Base-by-base conservation (phyloP, 2,329 filamentous ascomycete species). In the Colletotrichum chlorophyti region DNA sequence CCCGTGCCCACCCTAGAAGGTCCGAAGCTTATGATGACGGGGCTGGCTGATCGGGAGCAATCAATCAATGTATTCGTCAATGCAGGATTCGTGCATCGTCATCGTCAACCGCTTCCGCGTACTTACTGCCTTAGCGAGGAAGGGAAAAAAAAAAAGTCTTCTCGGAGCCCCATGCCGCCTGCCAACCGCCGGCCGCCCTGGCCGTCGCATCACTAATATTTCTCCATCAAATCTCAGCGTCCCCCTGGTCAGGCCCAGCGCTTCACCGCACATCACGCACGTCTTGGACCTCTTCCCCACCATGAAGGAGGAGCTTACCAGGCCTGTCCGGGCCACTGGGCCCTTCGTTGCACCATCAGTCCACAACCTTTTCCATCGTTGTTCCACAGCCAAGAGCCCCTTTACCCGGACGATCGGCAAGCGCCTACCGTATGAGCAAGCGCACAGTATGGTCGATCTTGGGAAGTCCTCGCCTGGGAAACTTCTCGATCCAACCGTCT, bases 231-330 rank as follows among this genome's bases (percentile, higher is more conserved):
- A 55, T 60, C 51, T 55, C 38, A n/a, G n/a, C 24, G 23, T 32
- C 19, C 19, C 42, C 49, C 35, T n/a, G 37, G 27, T 24, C 43
- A 26, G 43, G n/a, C 29, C 19, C 40, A 17, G 50, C 41, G 55
- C 55, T 54, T 54, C 55, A 55, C 51, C 52, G 54, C 32, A 58
- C 54, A 58, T 53, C 41, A 58, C 51, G 23, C 37, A 32, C 24
- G 11, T 35, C 32, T 40, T 57, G 29, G n/a, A n/a, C 27, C 12
- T 15, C 11, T 46, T 11, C 35, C 38, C 51, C 50, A 55, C 51
- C 14, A n/a, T n/a, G n/a, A n/a, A n/a, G n/a, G n/a, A n/a, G 43
- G 35, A 24, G 19, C 55, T 37, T 23, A n/a, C 46, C 29, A 21
- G 38, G n/a, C 47, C 10, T 23, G 17, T n/a, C 52, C 52, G 17